phyloP scores from a whole-genome alignment of 176 grass and related monocot species.

The Avena atlantica region DNA sequence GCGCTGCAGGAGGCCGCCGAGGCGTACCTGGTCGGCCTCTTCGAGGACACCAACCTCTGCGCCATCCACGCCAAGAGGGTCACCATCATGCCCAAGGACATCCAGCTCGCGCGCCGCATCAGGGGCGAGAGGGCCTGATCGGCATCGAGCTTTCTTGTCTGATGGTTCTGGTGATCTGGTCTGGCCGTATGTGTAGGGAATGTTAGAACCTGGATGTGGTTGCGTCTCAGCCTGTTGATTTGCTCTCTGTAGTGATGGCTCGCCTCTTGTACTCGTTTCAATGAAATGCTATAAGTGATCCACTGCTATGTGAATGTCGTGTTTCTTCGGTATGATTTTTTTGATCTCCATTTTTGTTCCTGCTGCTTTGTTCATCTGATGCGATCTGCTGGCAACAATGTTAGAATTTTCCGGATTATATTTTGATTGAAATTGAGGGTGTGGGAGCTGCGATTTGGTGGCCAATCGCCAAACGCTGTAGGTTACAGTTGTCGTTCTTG shows the following conservation, averaged over 20 bases:
- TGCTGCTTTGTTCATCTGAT: neutral
- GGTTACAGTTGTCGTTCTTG: neutral
- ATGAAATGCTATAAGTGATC: neutral
- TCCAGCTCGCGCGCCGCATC: slow-evolving; percentile 87
- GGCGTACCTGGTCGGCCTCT: slow-evolving; percentile 82
- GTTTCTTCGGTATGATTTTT: neutral
- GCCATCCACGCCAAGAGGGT: slow-evolving; percentile 93
- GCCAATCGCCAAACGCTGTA: neutral
- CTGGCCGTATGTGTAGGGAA: neutral
- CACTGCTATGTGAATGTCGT: neutral
- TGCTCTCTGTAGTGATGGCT: neutral
- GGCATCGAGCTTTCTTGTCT: no score
- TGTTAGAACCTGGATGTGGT: neutral
- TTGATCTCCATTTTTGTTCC: neutral
- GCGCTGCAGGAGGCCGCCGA: slow-evolving; percentile 87
- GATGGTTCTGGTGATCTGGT: no score
- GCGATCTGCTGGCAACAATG: neutral
- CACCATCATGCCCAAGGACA: slow-evolving; percentile 98
- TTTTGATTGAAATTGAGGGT: no score
- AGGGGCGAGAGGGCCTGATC: slow-evolving; percentile 82
- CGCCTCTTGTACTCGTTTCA: neutral
- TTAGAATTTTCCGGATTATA: no score
- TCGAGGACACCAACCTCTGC: slow-evolving; percentile 96
- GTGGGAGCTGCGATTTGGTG: neutral
- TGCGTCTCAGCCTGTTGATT: neutral